A percentile compares a stretch with the other conserved stretches of the same genome.
Conservation (phyloP, 257 asterid species). For the Lycium ferocissimum region DNA sequence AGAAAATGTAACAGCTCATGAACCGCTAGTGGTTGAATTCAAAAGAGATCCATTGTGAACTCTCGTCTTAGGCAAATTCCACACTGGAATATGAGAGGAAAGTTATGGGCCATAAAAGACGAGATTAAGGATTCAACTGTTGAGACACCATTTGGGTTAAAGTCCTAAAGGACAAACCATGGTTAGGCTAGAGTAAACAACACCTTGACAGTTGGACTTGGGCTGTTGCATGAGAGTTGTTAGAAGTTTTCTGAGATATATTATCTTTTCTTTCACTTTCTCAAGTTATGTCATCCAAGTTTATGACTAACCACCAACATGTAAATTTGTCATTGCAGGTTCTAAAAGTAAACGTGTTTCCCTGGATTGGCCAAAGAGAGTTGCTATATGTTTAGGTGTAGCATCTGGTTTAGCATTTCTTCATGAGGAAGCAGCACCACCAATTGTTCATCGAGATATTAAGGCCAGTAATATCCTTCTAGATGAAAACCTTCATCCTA, state of each 20-base stretch:
- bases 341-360: conserved; percentile 48
- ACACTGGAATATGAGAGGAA: not conserved
- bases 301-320: not conserved
- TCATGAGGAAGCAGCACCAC: conserved; percentile 74
- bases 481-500: conserved; percentile 65
- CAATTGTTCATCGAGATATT: conserved; percentile 83
- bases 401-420: conserved; percentile 87
- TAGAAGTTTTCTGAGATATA: not conserved
- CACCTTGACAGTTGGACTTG: not conserved
- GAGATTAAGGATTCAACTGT: not conserved
- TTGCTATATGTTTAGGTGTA: conserved; percentile 67
- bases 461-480: conserved; percentile 92
- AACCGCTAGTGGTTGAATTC: not conserved
- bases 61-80: not conserved
- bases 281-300: not conserved
- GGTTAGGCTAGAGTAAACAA: not conserved
- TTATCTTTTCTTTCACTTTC: not conserved
- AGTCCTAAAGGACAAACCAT: not conserved
- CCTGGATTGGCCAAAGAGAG: conserved; percentile 78
- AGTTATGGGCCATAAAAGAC: not conserved
- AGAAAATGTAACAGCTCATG: not conserved
- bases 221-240: no score
- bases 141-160: not conserved
- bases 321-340: conserved; percentile 43
- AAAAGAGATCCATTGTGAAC: not conserved